These are phyloP conservation scores for Colletotrichum theobromicola DNA, from an alignment of 2,329 filamentous ascomycete genomes.

Conservation along the genomic window DNA sequence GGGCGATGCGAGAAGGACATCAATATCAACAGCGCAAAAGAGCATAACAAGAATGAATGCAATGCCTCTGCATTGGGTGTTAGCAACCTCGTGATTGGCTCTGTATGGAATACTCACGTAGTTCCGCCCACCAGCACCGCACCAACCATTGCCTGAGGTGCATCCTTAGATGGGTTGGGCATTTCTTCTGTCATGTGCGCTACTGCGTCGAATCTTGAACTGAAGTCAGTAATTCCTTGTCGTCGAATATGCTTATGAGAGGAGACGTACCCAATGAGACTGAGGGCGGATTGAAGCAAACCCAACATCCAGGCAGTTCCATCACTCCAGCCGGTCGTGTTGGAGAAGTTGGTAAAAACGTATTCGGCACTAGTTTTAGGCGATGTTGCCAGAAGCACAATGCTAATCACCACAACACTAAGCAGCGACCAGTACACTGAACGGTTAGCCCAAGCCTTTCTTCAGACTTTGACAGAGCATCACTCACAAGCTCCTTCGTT, in stretches of 20 bases:
- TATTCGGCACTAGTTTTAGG: constrained; percentile 48
- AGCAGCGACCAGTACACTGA: constrained; percentile 46
- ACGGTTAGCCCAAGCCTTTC: not conserved
- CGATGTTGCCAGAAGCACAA: constrained; percentile 44
- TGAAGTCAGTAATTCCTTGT: not conserved
- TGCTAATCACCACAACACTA: constrained; percentile 47
- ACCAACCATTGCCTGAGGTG: constrained; percentile 37
- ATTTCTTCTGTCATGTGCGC: constrained; percentile 38
- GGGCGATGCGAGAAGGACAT: constrained; percentile 40
- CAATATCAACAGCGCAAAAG: constrained; percentile 45
- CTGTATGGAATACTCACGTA: constrained; percentile 24
- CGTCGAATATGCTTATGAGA: constrained; percentile 35
- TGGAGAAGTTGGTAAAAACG: constrained; percentile 50
- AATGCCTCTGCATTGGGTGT: constrained; percentile 32
- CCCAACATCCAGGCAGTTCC: constrained; percentile 53
- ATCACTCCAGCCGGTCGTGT: constrained; percentile 50
- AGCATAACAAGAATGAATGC: constrained; percentile 47
- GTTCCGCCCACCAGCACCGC: constrained; percentile 46
- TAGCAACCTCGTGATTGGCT: not conserved
- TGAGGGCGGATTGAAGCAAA: constrained; percentile 42
- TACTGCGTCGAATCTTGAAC: constrained; percentile 36
- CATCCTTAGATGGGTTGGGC: constrained; percentile 34
- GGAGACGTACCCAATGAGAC: constrained; percentile 44
- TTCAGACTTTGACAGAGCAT: not conserved
- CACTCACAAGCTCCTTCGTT: constrained; percentile 43